Percentiles rank a stretch among this genome's conserved stretches.
Evolutionary conservation across 2,329 filamentous ascomycete genomes (phyloP).

Genomic region (Pseudogymnoascus sp.): DNA sequence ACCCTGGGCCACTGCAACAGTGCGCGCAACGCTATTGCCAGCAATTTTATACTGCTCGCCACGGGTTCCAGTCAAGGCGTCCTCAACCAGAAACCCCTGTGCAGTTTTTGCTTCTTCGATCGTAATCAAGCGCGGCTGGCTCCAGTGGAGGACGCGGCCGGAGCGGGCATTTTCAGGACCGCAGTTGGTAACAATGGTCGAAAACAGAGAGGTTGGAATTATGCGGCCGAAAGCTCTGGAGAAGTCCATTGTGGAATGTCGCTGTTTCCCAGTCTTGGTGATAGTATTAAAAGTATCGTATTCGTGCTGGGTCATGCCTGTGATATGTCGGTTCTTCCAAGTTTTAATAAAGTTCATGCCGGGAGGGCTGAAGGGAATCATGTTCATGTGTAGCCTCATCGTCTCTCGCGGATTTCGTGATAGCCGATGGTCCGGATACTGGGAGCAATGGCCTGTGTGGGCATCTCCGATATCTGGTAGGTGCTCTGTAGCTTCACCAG

Average conservation of each 20-base stretch:
- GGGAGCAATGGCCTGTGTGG: slow-evolving; percentile 53
- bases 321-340: slow-evolving; percentile 33
- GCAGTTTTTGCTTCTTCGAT: slow-evolving; percentile 62
- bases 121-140: slow-evolving; percentile 52
- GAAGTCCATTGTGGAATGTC: slow-evolving; percentile 17
- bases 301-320: slow-evolving; percentile 35
- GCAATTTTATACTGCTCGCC: slow-evolving; percentile 56
- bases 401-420: slow-evolving; percentile 33
- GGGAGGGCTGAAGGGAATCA: slow-evolving; percentile 53
- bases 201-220: slow-evolving; percentile 45
- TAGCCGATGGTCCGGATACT: slow-evolving; percentile 61
- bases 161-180: slow-evolving; percentile 46
- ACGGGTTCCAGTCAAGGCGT: slow-evolving; percentile 57
- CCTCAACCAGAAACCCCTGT: slow-evolving; percentile 63
- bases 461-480: slow-evolving; percentile 58
- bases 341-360: slow-evolving; percentile 46
- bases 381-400: slow-evolving; percentile 41
- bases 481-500: slow-evolving; percentile 47
- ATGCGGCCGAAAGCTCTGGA: slow-evolving; percentile 45
- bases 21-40: slow-evolving; percentile 70
- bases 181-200: slow-evolving; percentile 54
- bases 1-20: slow-evolving; percentile 60
- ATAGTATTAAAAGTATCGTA: slow-evolving; percentile 33
- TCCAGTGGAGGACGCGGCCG: slow-evolving; percentile 57
- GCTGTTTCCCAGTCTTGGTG: slow-evolving; percentile 19